Conservation (phyloP, 768 basidiomycete species). For the Mycena sanguinolenta region DNA sequence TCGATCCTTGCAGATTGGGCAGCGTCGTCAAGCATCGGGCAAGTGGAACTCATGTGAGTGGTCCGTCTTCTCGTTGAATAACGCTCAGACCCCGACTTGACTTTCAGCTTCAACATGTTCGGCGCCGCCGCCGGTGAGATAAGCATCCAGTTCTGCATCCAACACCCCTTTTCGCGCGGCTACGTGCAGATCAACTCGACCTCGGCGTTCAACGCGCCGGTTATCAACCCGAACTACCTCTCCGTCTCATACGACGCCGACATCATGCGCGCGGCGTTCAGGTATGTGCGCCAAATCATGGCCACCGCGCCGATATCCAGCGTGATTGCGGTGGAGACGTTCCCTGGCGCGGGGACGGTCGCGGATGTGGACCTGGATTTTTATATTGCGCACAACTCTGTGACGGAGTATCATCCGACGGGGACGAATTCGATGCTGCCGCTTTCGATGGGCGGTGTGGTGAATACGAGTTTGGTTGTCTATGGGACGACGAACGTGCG, state of each 20-base stretch:
- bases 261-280: slow-evolving; percentile 34
- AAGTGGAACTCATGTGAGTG: slow-evolving; percentile 36
- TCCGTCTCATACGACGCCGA: slow-evolving; percentile 33
- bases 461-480: slow-evolving; percentile 56
- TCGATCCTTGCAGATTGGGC: slow-evolving; percentile 22
- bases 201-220: slow-evolving; percentile 32
- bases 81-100: neutral
- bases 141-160: slow-evolving; percentile 34
- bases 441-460: slow-evolving; percentile 44
- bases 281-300: slow-evolving; percentile 32
- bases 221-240: slow-evolving; percentile 39
- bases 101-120: slow-evolving; percentile 34
- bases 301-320: slow-evolving; percentile 22
- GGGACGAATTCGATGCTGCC: slow-evolving; percentile 36
- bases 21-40: slow-evolving; percentile 26
- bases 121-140: slow-evolving; percentile 25
- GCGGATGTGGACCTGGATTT: slow-evolving; percentile 29
- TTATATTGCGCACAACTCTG: slow-evolving; percentile 26
- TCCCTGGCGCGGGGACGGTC: slow-evolving; percentile 7
- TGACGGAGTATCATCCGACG: slow-evolving; percentile 29
- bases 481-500: slow-evolving; percentile 61
- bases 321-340: slow-evolving; percentile 24
- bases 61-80: neutral
- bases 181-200: slow-evolving; percentile 28
- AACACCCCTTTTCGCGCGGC: slow-evolving; percentile 37